These are phyloP conservation scores for Aspergillus nidulans DNA, from an alignment of 495 filamentous ascomycete species.

Conservation along the genomic window DNA sequence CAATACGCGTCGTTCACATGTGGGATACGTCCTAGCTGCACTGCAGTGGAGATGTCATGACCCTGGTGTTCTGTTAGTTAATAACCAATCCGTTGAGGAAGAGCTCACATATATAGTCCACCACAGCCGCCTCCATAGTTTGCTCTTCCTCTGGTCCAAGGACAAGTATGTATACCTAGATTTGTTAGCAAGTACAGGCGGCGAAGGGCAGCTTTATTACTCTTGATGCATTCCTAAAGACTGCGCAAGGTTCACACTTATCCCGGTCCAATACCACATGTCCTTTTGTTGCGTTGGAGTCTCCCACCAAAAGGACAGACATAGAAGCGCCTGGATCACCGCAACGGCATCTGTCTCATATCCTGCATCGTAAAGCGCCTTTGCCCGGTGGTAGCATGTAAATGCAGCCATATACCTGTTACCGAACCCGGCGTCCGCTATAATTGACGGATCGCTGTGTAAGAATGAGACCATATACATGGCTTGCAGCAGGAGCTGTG, in stretches of 20 bases:
- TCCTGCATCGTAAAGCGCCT: conserved; percentile 22
- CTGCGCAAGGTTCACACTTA: conserved; percentile 17
- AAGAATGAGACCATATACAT: neutral
- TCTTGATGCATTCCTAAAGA: conserved; percentile 22
- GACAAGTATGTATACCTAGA: neutral
- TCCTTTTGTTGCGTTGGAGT: conserved; percentile 20
- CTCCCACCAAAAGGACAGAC: conserved; percentile 23
- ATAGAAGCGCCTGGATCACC: conserved; percentile 18
- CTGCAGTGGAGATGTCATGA: conserved; percentile 1
- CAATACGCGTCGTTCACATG: conserved; percentile 11
- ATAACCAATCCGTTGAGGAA: neutral
- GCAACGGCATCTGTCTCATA: conserved; percentile 22
- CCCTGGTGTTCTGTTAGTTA: neutral
- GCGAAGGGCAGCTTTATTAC: neutral
- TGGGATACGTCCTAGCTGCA: conserved; percentile 2
- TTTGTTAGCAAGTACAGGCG: neutral
- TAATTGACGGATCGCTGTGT: neutral
- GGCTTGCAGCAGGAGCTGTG: conserved; percentile 3
- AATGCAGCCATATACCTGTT: conserved; percentile 22
- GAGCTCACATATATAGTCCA: conserved; percentile 4
- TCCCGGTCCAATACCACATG: conserved; percentile 23
- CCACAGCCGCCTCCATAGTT: conserved; percentile 9
- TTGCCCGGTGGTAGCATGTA: conserved; percentile 21
- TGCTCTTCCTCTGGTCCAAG: neutral
- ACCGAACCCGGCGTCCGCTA: conserved; percentile 15